Base-by-base conservation (phyloP, 23 red algal genomes). In the Gracilaria gracilis region DNA sequence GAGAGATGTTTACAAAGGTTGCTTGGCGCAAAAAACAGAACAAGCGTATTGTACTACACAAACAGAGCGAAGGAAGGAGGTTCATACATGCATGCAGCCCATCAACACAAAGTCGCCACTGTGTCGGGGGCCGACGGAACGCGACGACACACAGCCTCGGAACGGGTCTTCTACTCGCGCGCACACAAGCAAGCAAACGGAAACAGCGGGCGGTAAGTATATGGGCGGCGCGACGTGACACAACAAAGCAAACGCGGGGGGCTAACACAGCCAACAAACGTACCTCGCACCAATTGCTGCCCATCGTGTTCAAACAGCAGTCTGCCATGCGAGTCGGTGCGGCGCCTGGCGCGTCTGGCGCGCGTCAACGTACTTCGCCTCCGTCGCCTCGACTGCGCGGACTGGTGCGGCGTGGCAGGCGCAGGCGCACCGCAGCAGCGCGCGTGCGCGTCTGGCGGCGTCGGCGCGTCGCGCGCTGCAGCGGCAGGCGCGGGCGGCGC, bases 21-120 rank as follows among this genome's bases (percentile, higher is more conserved):
- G 65, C 9, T 16, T n/a, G n/a, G n/a, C n/a, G n/a, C n/a, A n/a
- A n/a, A 46, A 46, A 46, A 4, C 4, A 11, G 42, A 46, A 11
- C 42, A 46, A 46, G 42, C 42, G 4, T 46, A 4, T 46, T 7
- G 5, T 7, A 7, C 5, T 46, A 46, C 42, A 46, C 4, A 4
- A 46, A 46, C 42, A 11, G 42, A 11, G 42, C 5, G 42, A 7
- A 11, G 42, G 42, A 11, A 11, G 42, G 42, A 46, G 42, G 42
- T 11, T 46, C 31, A 81, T 12, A 89, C 86, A n/a, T 89, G 86
- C 86, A 89, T 89, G 55, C 86, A 89, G 11, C 86, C 86, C 86
- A 89, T 61, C 6, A 89, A 29, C 8, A 89, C 86, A 80, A 89
- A 89, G 72, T 89, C 86, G 53, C 86, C 86, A 32, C 62, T 74